Base-by-base conservation (phyloP, 345 rosid genomes). In the Trapa incisa region DNA sequence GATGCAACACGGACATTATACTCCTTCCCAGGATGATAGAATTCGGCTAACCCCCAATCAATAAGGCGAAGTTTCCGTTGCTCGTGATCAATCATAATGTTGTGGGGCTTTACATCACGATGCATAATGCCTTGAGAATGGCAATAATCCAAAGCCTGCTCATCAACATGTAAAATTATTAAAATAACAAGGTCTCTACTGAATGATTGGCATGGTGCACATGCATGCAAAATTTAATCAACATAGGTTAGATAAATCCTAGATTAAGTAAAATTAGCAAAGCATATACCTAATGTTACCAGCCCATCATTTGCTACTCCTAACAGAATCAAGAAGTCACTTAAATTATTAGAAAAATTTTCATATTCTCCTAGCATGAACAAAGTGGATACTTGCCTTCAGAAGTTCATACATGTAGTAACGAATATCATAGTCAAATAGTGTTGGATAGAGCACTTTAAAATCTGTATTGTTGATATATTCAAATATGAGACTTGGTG, bases 91-190 rank as follows among this genome's bases (percentile, higher is more conserved):
- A 94, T 94, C 99, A 94, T 91, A 69, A 94, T 96, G 79, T 94
- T 94, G 78, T 94, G 99, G 17, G 99, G 99, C 77, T 91, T 94
- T 74, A 94, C 99, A 81, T 94, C 99, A 72, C 97, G 87, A 75
- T 93, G 98, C 98, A 93, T 93, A 64, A 93, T 93, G 65, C 98
- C 98, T 79, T 88, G 97, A 1, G 99, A 89, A 80, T 94, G 99
- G 78, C 99, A 91, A 75, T 81, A 89, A 78, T 91, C 99, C 85
- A 94, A 78, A 4, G 99, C 99, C 99, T 94, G 68, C 74, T 77
- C 43, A 72, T 58, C 37, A 77, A 65, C 41, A 62, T 65, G 16
- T 8, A 67, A 10, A 38, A n/a, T n/a, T 32, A 32, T 5, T 58
- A 11, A 58, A 29, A 35, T 37, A 32, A 32, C 17, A 58, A 11